Percentiles rank a stretch among this genome's conserved stretches.
Evolutionary conservation across 2,329 filamentous ascomycete genomes (phyloP).

Genomic region (Coniochaeta sp.): DNA sequence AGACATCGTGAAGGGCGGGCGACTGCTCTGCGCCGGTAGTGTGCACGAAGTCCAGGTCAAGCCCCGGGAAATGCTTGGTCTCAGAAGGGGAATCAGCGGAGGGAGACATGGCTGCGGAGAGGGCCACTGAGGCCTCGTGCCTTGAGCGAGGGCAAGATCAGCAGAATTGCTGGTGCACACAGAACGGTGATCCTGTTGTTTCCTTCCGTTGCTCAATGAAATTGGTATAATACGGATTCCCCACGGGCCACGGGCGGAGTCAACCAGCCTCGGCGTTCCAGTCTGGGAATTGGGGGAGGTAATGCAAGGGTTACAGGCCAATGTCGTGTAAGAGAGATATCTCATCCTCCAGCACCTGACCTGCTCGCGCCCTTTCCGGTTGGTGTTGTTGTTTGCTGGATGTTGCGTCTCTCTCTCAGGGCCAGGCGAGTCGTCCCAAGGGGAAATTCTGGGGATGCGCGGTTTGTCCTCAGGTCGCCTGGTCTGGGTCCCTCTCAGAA

Average conservation of each 20-base stretch:
- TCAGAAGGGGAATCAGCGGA: slow-evolving; percentile 22
- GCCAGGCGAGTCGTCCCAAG: background rate
- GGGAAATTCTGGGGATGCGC: background rate
- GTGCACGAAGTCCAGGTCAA: slow-evolving; percentile 27
- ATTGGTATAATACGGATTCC: background rate
- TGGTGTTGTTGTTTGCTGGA: background rate
- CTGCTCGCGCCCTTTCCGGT: background rate
- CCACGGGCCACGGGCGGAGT: background rate
- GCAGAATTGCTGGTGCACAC: background rate
- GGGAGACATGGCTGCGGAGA: slow-evolving; percentile 30
- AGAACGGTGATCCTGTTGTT: background rate
- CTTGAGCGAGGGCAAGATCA: background rate
- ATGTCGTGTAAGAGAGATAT: background rate
- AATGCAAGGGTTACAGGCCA: background rate
- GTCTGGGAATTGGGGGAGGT: background rate
- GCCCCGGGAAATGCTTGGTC: slow-evolving; percentile 24
- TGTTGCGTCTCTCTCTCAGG: background rate
- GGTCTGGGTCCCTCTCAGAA: background rate
- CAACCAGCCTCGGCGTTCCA: background rate
- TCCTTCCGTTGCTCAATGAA: background rate
- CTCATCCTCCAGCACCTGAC: background rate
- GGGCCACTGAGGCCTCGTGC: background rate
- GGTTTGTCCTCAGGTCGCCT: background rate
- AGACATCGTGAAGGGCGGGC: slow-evolving; percentile 26
- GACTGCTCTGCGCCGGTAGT: slow-evolving; percentile 22